These are phyloP conservation scores for Triticum turgidum DNA, from an alignment of 176 grass and related monocot genomes.

Conservation along the genomic window DNA sequence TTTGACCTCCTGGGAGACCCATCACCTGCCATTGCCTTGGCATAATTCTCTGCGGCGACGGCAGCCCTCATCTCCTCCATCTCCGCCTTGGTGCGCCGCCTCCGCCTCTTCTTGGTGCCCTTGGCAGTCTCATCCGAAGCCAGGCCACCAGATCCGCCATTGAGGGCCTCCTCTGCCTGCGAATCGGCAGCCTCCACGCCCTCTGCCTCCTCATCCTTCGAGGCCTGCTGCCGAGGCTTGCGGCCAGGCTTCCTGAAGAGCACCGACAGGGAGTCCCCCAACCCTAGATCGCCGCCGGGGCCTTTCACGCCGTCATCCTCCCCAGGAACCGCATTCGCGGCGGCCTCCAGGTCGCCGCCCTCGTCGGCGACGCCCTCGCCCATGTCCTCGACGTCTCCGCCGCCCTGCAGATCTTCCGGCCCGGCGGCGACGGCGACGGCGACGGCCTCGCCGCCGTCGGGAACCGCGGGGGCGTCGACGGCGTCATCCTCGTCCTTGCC, in stretches of 20 bases:
- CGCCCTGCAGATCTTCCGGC: constrained; percentile 39
- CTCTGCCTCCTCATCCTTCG: constrained; percentile 44
- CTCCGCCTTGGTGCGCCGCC: constrained; percentile 41
- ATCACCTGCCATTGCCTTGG: not conserved
- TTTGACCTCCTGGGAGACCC: constrained; percentile 35
- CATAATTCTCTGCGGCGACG: constrained; percentile 2
- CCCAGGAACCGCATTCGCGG: constrained; percentile 15
- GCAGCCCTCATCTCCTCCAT: constrained; percentile 62
- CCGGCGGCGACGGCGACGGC: not conserved
- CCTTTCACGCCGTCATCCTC: constrained; percentile 8
- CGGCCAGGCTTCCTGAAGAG: constrained; percentile 57
- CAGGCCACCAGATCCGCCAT: constrained; percentile 43
- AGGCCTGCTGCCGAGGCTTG: constrained; percentile 36
- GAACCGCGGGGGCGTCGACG: not conserved
- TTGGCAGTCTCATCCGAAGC: constrained; percentile 30
- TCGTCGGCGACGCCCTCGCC: constrained; percentile 21
- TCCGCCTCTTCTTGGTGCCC: constrained; percentile 35
- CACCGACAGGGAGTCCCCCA: constrained; percentile 60
- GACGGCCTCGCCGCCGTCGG: constrained; percentile 22
- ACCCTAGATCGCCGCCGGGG: constrained; percentile 47
- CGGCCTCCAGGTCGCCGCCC: constrained; percentile 32
- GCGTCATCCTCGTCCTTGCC: constrained; percentile 34
- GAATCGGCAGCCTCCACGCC: constrained; percentile 18
- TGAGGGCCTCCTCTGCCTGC: constrained; percentile 31
- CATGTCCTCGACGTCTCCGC: constrained; percentile 6